A percentile compares a stretch with the other conserved stretches of the same genome.
Conservation (phyloP, 2,329 filamentous ascomycete species). For the Aspergillus nomiae region DNA sequence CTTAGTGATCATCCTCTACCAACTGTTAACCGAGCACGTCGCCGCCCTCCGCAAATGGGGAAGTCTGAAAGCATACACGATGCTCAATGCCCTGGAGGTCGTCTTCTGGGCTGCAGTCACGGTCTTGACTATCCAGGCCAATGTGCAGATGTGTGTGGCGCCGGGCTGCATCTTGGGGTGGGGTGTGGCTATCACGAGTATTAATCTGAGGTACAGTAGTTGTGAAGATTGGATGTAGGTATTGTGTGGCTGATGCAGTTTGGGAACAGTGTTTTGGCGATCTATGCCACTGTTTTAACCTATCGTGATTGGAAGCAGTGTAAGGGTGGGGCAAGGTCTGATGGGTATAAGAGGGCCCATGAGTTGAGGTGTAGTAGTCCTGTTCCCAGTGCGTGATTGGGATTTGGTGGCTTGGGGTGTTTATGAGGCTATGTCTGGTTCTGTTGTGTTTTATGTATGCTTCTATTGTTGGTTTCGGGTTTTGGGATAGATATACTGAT, state of each 20-base stretch:
- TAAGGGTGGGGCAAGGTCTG: neutral
- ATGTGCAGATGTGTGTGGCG: neutral
- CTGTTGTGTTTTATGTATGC: too few species aligned
- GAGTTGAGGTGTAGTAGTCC: neutral
- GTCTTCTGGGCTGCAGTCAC: neutral
- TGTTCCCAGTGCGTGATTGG: neutral
- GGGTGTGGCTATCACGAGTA: neutral
- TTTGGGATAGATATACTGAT: too few species aligned
- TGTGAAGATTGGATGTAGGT: accelerated
- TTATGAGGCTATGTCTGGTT: too few species aligned
- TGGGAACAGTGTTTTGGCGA: neutral
- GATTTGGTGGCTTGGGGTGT: too few species aligned
- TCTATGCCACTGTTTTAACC: neutral
- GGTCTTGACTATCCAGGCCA: neutral
- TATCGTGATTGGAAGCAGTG: neutral
- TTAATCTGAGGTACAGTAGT: neutral
- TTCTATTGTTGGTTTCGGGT: too few species aligned
- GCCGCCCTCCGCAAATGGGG: neutral
- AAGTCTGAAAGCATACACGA: neutral
- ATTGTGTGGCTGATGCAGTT: neutral
- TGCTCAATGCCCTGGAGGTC: neutral
- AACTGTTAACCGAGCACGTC: neutral
- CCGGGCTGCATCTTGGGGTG: neutral
- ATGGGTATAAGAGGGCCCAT: neutral
- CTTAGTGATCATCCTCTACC: neutral